Percentiles rank a stretch among this genome's conserved stretches.
Conservation (phyloP, 306 rosid species). For the Lablab purpureus region DNA sequence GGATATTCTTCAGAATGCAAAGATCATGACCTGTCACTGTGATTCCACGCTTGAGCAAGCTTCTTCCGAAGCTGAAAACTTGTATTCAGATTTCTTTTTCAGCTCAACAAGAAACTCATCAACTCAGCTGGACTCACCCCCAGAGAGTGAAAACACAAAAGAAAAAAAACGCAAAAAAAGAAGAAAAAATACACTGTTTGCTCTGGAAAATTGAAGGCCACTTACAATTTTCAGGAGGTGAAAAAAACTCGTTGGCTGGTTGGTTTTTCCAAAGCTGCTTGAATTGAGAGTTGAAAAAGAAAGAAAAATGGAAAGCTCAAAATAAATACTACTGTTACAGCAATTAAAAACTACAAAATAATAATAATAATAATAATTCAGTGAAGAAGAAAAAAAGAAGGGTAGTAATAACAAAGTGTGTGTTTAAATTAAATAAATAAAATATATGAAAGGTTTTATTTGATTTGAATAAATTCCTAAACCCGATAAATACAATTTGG, state of each 20-base stretch:
- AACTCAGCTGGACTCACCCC: conserved; percentile 28
- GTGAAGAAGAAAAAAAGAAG: conserved; percentile 49
- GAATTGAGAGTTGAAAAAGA: conserved; percentile 62
- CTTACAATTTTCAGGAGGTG: conserved; percentile 54
- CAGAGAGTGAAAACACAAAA: conserved; percentile 40
- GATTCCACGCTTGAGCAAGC: conserved; percentile 63
- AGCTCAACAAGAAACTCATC: conserved; percentile 46
- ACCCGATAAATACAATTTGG: conserved; percentile 79
- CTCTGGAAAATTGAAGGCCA: conserved; percentile 58
- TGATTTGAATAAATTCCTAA: conserved; percentile 57
- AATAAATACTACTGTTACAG: conserved; percentile 52
- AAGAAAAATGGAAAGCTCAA: conserved; percentile 47
- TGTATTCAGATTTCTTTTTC: conserved; percentile 47
- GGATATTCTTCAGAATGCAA: conserved; percentile 56
- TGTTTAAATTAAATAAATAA: conserved; percentile 19
- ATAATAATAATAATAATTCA: conserved; percentile 23
- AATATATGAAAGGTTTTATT: conserved; percentile 20
- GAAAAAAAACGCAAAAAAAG: not conserved
- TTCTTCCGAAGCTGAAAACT: conserved; percentile 55
- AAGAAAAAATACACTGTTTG: conserved; percentile 37
- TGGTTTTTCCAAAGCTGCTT: conserved; percentile 62
- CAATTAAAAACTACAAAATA: conserved; percentile 16
- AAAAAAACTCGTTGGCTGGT: conserved; percentile 54
- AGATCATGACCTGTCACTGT: conserved; percentile 63
- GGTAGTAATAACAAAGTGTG: conserved; percentile 38